Percentiles rank a stretch among this genome's conserved stretches.
Evolutionary conservation across 345 rosid species (phyloP).

Genomic region (Citrus medica): DNA sequence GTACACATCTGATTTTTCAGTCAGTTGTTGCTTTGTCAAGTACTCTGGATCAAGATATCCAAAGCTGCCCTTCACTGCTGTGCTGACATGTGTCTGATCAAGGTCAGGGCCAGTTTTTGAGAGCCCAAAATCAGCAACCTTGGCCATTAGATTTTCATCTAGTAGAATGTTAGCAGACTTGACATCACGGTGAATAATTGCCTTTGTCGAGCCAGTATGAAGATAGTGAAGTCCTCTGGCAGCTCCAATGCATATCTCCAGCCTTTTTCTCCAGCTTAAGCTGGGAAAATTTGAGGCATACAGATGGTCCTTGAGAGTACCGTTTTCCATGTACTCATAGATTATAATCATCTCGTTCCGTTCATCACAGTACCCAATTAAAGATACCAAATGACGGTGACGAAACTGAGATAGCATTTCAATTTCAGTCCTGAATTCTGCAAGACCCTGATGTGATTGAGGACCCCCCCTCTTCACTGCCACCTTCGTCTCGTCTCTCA

Average conservation of each 20-base stretch:
- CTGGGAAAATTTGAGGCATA: constrained; percentile 39
- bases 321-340: constrained; percentile 69
- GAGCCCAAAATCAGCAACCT: constrained; percentile 74
- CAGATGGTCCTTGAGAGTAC: constrained; percentile 59
- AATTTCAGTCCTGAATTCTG: constrained; percentile 62
- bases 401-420: constrained; percentile 70
- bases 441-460: constrained; percentile 51
- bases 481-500: constrained; percentile 47
- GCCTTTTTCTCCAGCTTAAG: constrained; percentile 56
- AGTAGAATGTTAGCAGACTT: constrained; percentile 69
- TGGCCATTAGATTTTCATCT: constrained; percentile 63
- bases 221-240: constrained; percentile 77
- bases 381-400: constrained; percentile 68
- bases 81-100: constrained; percentile 72
- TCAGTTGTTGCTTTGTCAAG: constrained; percentile 47
- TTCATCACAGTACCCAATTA: constrained; percentile 65
- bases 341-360: constrained; percentile 63
- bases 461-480: constrained; percentile 69
- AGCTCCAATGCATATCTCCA: constrained; percentile 67
- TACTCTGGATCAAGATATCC: constrained; percentile 72
- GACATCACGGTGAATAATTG: constrained; percentile 69
- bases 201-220: constrained; percentile 61
- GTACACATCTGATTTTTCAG: constrained; percentile 63
- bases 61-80: constrained; percentile 76
- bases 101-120: constrained; percentile 66